Evolutionary conservation across 331 rosid species (phyloP), one percentile per base, ranked within the genome.

Genomic region (Dryas integrifolia): DNA sequence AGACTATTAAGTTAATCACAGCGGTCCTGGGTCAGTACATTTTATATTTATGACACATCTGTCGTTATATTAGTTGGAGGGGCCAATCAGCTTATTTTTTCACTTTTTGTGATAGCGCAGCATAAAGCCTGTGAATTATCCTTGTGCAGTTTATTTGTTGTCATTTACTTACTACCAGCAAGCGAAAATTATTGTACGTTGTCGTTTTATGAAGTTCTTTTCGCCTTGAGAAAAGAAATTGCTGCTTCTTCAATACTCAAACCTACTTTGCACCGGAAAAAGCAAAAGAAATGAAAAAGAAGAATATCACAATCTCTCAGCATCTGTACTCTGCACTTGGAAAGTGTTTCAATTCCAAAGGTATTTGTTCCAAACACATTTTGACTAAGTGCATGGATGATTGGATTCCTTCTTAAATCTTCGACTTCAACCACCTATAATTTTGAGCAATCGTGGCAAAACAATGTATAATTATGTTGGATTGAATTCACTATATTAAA

Each of bases 311-410:
- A 65, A 65, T 72, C 59, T 59, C 68, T 59, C 68, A 9, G 69
- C 76, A 59, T 35, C 58, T 46, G 68, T n/a, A 30, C 35, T 30
- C 35, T 16, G 26, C 24, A 45, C 50, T 41, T 21, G 73, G 47
- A 69, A 38, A 58, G 70, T 49, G 57, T 44, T 18, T 47, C 41
- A 47, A 56, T 72, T 65, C 73, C 72, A 5, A 39, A 46, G 58
- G 71, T 48, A 72, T 78, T 61, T 78, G 63, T 77, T 56, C 82
- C 57, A 9, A 18, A 4, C n/a, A n/a, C 26, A 53, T 66, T 78
- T 56, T 49, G 73, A 64, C 72, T 30, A 21, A 21, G 57, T 14
- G 12, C 8, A 15, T 12, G 6, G 35, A 21, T 21, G 24, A 7
- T 69, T 69, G 59, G 44, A 57, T 70, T 70, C 49, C 52, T 59